Evolutionary conservation across 169 alveolate genomes (phyloP), one percentile per base, ranked within the genome.

Genomic region (Eimeria brunetti): DNA sequence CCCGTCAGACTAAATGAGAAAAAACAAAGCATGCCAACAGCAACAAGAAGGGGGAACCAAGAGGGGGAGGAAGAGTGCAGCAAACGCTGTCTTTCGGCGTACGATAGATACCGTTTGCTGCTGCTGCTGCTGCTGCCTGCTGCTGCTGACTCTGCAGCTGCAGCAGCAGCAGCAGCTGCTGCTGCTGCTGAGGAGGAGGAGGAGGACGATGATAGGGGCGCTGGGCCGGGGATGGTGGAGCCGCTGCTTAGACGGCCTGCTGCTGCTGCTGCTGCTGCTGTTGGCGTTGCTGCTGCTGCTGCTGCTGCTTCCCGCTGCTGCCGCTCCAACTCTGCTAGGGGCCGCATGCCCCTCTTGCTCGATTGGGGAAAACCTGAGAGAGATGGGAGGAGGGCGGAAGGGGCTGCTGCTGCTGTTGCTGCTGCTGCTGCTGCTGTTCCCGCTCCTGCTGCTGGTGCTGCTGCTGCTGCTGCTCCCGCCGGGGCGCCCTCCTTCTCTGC

Each of bases 31-130:
- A 83, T 56, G 7, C 91, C 91, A 33, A 83, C 24, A 16, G 91
- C 91, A n/a, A 83, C 67, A 6, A 83, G 91, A 33, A 83, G 2
- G 11, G 91, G 75, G 8, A 51, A 33, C 76, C 56, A 58, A 20
- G 76, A 41, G 18, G 91, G 41, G 41, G 76, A 36, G 8, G 91
- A 38, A 16, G 91, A 30, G 41, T 83, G 14, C 51, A 83, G 56
- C 46, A 83, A 76, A 12, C 56, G 33, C 91, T 83, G 91, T 20
- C 91, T 51, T 36, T 83, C 76, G 2, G 91, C 75, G 36, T 8
- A 73, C 14, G 53, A 33, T 11, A 73, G 33, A 22, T 36, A 73
- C 51, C 30, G 67, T 24, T 16, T 16, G 67, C 67, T 58, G 67
- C 67, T 58, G 67, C 67, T 58, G 67, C 67, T 58, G 67, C 67